Percentiles rank a stretch among this genome's conserved stretches.
These are phyloP conservation scores for Syncephalastrum sp. DNA, from an alignment of 371 early-diverging fungal genomes.

Conservation along the genomic window DNA sequence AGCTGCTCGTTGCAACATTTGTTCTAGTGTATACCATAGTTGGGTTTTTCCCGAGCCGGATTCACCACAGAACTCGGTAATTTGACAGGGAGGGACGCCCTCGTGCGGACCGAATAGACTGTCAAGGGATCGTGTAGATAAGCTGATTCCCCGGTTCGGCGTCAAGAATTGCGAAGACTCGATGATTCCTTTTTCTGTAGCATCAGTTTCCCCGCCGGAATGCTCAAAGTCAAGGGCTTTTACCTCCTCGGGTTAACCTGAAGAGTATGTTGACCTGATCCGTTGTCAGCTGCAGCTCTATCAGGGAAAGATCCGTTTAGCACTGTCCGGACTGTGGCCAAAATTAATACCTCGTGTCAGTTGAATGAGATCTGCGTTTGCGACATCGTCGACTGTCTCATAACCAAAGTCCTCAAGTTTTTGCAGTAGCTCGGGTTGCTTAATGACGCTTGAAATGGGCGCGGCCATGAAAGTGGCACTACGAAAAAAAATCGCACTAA, in stretches of 20 bases:
- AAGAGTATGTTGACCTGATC: conserved; percentile 6
- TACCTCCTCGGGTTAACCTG: conserved; percentile 15
- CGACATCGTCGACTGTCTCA: conserved; percentile 23
- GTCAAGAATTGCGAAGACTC: conserved; percentile 8
- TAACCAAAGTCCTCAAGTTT: conserved; percentile 28
- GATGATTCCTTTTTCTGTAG: neutral
- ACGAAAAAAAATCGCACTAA: no score
- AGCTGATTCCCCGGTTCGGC: conserved; percentile 8
- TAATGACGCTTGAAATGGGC: no score
- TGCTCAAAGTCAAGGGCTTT: neutral
- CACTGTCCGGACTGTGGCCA: neutral
- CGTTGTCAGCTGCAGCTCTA: conserved; percentile 10
- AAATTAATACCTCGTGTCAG: conserved; percentile 20
- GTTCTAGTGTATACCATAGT: conserved; percentile 42
- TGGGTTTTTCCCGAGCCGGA: conserved; percentile 72
- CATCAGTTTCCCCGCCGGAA: neutral
- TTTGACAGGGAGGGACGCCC: conserved; percentile 11
- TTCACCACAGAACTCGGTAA: conserved; percentile 68
- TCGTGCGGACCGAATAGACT: conserved; percentile 8
- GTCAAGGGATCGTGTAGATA: neutral
- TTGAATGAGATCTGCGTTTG: conserved; percentile 16
- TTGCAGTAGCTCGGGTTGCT: conserved; percentile 9
- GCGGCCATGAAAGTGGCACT: no score
- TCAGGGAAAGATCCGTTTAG: neutral
- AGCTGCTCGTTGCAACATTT: neutral